Evolutionary conservation across 495 filamentous ascomycete species (phyloP).

Genomic region (Annulohypoxylon bovei): DNA sequence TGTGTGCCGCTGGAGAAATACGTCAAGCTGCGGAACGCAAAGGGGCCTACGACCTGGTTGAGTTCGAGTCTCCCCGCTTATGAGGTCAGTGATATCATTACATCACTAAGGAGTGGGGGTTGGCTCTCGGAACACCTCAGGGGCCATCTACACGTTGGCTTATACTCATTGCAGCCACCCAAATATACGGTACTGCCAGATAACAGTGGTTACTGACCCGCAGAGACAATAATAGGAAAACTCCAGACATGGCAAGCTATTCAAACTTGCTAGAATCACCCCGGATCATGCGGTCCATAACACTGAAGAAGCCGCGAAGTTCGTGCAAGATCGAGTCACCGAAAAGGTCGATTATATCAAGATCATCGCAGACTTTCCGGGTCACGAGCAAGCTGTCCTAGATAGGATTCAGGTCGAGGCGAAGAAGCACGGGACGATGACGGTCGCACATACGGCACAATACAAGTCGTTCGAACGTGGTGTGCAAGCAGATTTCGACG

Average conservation of each 20-base stretch:
- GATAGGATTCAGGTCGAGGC: conserved; percentile 42
- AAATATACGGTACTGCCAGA: background rate
- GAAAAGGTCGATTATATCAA: conserved; percentile 52
- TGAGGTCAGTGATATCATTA: conserved; percentile 24
- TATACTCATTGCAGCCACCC: background rate
- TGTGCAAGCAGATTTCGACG: conserved; percentile 37
- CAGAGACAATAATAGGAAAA: conserved; percentile 21
- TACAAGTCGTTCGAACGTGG: conserved; percentile 40
- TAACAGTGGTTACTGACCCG: background rate
- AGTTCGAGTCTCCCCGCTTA: conserved; percentile 31
- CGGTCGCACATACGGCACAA: conserved; percentile 43
- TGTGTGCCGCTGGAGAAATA: conserved; percentile 25
- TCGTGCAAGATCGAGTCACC: conserved; percentile 44
- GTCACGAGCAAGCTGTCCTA: conserved; percentile 41
- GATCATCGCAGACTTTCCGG: conserved; percentile 49
- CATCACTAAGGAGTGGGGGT: background rate
- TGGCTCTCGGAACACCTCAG: background rate
- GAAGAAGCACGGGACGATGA: conserved; percentile 34
- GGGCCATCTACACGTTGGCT: too few relatives aligned
- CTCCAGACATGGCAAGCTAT: conserved; percentile 29
- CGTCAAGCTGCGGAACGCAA: conserved; percentile 14
- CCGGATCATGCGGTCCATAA: conserved; percentile 41
- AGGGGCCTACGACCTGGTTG: conserved; percentile 29
- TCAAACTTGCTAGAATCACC: conserved; percentile 16
- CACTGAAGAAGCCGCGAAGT: conserved; percentile 43